Base-by-base conservation (phyloP, 805 yeast species). In the Blastobotrys muscicola region DNA sequence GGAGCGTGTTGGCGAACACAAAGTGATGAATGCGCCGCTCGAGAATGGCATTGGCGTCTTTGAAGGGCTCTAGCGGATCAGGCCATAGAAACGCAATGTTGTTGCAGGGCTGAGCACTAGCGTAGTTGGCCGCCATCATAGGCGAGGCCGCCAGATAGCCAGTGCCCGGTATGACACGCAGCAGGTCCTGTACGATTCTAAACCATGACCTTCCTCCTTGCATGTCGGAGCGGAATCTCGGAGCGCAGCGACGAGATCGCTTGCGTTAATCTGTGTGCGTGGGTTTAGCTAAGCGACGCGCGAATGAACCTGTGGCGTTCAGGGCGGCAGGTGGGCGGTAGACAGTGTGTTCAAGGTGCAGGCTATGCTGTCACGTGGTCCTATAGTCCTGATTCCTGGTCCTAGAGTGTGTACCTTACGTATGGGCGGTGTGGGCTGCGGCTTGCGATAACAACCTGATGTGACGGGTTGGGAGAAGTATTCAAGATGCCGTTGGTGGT, bases 161-260 rank as follows among this genome's bases (percentile, higher is more conserved):
- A n/a, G 44, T 14, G 8, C 47, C 53, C 4, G 52, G 49, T 4
- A 45, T 42, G 43, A 36, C 49, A 9, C 61, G 47, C 4, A 51
- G 46, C 14, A 61, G 36, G 50, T 62, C 65, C 36, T 59, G 64
- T 8, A 60, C 46, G 8, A 61, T 43, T 11, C 66, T 45, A 33
- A 54, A 44, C 13, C 51, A 48, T 2, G 59, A 45, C 35, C 54
- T 42, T 37, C 59, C 59, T 11, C 52, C 49, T 7, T 32, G 41
- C 32, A 47, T 48, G 13, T n/a, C n/a, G n/a, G n/a, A n/a, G n/a
- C n/a, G n/a, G n/a, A n/a, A 46, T 26, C 20, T 10, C 12, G 14
- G 26, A 42, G 12, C 3, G 16, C 35, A 8, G 9, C 14, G 12
- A n/a, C 14, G 26, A 20, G 26, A 20, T 20, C 26, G 26, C 26